Evolutionary conservation across 2,329 filamentous ascomycete species (phyloP), one percentile per base, ranked within the genome.

Genomic region (Trichoderma arundinaceum): DNA sequence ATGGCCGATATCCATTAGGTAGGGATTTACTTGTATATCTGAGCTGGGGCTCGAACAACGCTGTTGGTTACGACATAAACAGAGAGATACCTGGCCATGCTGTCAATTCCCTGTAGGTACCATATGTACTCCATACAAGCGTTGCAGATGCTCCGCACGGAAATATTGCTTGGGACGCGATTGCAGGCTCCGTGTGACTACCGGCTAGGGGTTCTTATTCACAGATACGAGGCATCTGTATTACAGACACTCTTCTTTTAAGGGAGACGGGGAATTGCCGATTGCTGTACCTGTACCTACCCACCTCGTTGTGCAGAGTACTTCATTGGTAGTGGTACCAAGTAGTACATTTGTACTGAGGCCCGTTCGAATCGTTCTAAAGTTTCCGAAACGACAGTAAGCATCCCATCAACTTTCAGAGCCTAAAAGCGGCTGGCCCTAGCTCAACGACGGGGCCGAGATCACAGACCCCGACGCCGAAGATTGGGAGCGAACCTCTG

Each of bases 351-450:
- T 28, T 28, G 22, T 28, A 4, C 22, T 28, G 4, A 28, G 22
- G 22, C 2, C 22, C 22, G 3, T 10, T 38, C 7, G 35, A 38
- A 38, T 38, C 10, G 35, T 10, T 10, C 35, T 6, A 38, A 38
- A 38, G 35, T 38, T 38, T 38, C 35, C 35, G 35, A 7, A 38
- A 38, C 7, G 35, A 7, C 6, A 38, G 35, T 38, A 7, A 38
- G 35, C 35, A 8, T 10, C 10, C 35, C 10, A 38, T 38, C 7
- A 38, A 38, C 35, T 10, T 7, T 38, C 35, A 32, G 44, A 39
- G 57, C 15, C 57, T 51, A 17, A 41, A 60, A n/a, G 15, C 57
- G 44, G 57, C 44, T 39, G 33, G 35, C 35, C 44, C 19, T 60
- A 13, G 33, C 22, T 17, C 46, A 48, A 12, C 35, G 17, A 19